A percentile compares a stretch with the other conserved stretches of the same genome.
phyloP scores from a whole-genome alignment of 495 filamentous ascomycete genomes.

The Terfezia claveryi region DNA sequence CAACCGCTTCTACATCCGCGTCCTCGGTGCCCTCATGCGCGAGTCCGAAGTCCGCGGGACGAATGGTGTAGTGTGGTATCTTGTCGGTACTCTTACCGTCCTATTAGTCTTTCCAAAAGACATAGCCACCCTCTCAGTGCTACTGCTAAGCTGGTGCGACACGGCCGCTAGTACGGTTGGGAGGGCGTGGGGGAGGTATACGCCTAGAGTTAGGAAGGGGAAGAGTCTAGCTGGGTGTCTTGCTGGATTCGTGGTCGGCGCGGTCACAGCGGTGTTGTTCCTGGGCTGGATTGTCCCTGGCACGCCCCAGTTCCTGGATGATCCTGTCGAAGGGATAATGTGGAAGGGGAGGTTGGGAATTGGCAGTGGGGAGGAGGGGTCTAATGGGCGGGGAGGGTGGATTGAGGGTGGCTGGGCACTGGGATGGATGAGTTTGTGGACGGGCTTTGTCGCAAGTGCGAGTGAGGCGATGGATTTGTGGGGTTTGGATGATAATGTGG shows the following conservation, averaged over 20 bases:
- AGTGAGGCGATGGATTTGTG: slow-evolving; percentile 84
- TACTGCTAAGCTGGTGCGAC: slow-evolving; percentile 92
- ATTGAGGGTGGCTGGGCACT: slow-evolving; percentile 48
- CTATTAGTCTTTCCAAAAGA: slow-evolving; percentile 84
- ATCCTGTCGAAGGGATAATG: slow-evolving; percentile 30
- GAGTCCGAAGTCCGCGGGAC: slow-evolving; percentile 80
- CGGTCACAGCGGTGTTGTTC: slow-evolving; percentile 57
- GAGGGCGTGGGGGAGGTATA: slow-evolving; percentile 67
- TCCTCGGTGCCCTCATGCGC: slow-evolving; percentile 78
- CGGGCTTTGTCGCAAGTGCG: slow-evolving; percentile 62
- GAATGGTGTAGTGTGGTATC: slow-evolving; percentile 94
- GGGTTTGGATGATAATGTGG: slow-evolving; percentile 90
- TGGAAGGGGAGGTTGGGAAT: slow-evolving; percentile 18
- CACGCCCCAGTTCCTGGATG: slow-evolving; percentile 40
- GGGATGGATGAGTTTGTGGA: slow-evolving; percentile 66
- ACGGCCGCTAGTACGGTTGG: slow-evolving; percentile 90
- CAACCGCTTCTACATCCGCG: slow-evolving; percentile 70
- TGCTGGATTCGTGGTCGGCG: slow-evolving; percentile 63
- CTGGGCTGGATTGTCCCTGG: slow-evolving; percentile 68
- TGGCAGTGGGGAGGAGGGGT: background rate
- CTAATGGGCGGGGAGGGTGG: slow-evolving; percentile 19
- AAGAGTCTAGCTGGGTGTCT: slow-evolving; percentile 81
- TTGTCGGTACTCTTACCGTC: slow-evolving; percentile 69
- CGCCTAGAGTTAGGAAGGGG: slow-evolving; percentile 56
- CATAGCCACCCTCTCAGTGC: slow-evolving; percentile 65